A percentile compares a stretch with the other conserved stretches of the same genome.
Conservation (phyloP, 805 yeast species). For the Saturnispora sanitii region DNA sequence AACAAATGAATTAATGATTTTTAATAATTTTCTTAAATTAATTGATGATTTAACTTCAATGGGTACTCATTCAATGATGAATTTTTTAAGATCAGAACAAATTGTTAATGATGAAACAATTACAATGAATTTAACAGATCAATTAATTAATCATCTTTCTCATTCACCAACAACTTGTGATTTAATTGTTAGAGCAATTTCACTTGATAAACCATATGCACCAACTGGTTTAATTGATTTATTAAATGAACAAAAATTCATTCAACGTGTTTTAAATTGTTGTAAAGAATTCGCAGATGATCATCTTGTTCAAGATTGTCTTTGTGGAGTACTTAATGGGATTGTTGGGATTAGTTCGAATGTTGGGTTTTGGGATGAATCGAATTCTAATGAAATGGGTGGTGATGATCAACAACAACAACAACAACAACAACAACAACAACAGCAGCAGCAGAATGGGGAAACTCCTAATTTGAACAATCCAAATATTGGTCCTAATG, state of each 20-base stretch:
- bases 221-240: constrained; percentile 79
- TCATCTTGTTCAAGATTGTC: constrained; percentile 28
- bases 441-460: constrained; percentile 46
- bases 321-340: constrained; percentile 80
- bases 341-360: constrained; percentile 47
- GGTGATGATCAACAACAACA: constrained; percentile 45
- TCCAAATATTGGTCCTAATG: constrained; percentile 93
- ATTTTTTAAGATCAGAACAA: constrained; percentile 47
- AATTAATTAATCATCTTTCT: constrained; percentile 62
- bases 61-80: constrained; percentile 66
- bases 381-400: constrained; percentile 7
- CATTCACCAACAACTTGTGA: constrained; percentile 90
- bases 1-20: constrained; percentile 21
- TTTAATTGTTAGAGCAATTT: constrained; percentile 71
- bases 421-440: too few species aligned
- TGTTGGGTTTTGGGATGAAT: constrained; percentile 28
- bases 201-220: constrained; percentile 81
- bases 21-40: constrained; percentile 59
- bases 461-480: constrained; percentile 36
- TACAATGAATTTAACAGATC: constrained; percentile 45
- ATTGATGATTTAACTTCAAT: constrained; percentile 76
- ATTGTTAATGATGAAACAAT: constrained; percentile 5
- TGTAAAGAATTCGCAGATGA: constrained; percentile 33
- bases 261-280: constrained; percentile 58
- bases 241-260: constrained; percentile 60